Percentiles rank a stretch among this genome's conserved stretches.
Conservation (phyloP, 169 alveolate genomes). For the Perkinsus olseni region DNA sequence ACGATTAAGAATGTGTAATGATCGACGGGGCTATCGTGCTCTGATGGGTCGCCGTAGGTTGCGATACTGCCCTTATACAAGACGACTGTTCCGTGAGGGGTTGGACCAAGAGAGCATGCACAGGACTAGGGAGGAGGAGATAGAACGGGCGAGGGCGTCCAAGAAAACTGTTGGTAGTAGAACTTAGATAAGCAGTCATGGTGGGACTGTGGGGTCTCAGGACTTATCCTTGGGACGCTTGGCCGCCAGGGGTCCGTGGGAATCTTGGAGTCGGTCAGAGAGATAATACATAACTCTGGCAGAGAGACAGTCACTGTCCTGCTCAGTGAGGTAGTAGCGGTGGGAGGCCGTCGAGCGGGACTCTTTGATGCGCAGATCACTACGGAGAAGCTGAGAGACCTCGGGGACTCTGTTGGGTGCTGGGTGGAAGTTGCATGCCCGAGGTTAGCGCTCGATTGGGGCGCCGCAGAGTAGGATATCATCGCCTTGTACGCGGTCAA, state of each 20-base stretch:
- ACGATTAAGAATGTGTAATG: conserved; percentile 87
- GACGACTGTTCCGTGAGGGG: background rate
- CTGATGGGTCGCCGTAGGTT: background rate
- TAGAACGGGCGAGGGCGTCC: conserved; percentile 40
- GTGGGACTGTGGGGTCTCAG: background rate
- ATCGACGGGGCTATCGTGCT: conserved; percentile 17
- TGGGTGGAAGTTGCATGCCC: conserved; percentile 94
- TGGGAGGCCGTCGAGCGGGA: no score
- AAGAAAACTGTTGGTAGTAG: background rate
- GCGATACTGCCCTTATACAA: background rate
- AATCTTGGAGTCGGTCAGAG: conserved; percentile 59
- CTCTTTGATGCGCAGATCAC: background rate
- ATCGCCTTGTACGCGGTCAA: background rate
- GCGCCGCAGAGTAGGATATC: conserved; percentile 42
- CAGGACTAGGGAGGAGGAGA: conserved; percentile 68
- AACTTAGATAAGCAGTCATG: no score
- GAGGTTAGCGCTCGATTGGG: conserved; percentile 98
- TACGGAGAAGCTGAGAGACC: background rate
- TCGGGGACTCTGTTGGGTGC: conserved; percentile 19
- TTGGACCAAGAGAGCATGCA: conserved; percentile 37
- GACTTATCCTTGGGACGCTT: conserved; percentile 74
- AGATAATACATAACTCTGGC: conserved; percentile 45
- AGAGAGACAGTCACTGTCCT: conserved; percentile 26
- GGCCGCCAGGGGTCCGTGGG: conserved; percentile 86
- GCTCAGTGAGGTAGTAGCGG: background rate